A percentile compares a stretch with the other conserved stretches of the same genome.
Evolutionary conservation across 768 basidiomycete species (phyloP).

Genomic region (Rhodocollybia butyracea): DNA sequence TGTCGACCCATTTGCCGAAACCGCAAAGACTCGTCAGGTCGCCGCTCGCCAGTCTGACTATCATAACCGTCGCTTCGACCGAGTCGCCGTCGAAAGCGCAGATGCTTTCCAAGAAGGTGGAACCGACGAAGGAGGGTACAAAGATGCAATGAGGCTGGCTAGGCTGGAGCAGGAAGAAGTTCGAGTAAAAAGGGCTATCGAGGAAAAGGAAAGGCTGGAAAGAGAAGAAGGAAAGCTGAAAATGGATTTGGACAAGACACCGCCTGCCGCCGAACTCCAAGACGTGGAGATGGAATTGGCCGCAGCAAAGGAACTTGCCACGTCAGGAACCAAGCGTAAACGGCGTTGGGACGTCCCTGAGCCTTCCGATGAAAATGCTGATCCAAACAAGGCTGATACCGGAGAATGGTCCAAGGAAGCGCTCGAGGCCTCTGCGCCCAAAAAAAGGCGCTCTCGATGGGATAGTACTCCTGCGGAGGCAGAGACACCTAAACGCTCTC

Average conservation of each 20-base stretch:
- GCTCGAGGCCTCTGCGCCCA: constrained; percentile 70
- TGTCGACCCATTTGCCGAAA: constrained; percentile 89
- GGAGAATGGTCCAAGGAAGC: constrained; percentile 79
- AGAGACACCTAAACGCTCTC: constrained; percentile 84
- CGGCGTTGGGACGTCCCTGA: constrained; percentile 79
- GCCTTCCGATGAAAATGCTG: constrained; percentile 59
- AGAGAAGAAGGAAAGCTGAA: constrained; percentile 71
- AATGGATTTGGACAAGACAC: constrained; percentile 90
- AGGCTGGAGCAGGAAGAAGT: constrained; percentile 92
- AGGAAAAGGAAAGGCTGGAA: constrained; percentile 82
- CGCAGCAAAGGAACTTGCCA: constrained; percentile 44
- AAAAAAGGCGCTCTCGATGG: constrained; percentile 95
- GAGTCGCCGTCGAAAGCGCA: constrained; percentile 75
- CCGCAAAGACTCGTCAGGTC: constrained; percentile 90
- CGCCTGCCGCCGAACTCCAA: constrained; percentile 76
- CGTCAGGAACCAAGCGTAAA: constrained; percentile 60
- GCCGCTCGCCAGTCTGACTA: constrained; percentile 93
- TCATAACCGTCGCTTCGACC: constrained; percentile 86
- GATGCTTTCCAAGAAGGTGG: constrained; percentile 74
- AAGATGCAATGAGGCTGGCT: constrained; percentile 91
- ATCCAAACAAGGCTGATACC: constrained; percentile 53
- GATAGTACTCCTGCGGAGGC: constrained; percentile 86
- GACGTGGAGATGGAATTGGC: constrained; percentile 67
- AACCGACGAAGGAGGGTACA: constrained; percentile 84
- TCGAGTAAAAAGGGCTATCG: constrained; percentile 77